phyloP scores from a whole-genome alignment of 2,329 filamentous ascomycete species.

The Fusarium verticillioides region DNA sequence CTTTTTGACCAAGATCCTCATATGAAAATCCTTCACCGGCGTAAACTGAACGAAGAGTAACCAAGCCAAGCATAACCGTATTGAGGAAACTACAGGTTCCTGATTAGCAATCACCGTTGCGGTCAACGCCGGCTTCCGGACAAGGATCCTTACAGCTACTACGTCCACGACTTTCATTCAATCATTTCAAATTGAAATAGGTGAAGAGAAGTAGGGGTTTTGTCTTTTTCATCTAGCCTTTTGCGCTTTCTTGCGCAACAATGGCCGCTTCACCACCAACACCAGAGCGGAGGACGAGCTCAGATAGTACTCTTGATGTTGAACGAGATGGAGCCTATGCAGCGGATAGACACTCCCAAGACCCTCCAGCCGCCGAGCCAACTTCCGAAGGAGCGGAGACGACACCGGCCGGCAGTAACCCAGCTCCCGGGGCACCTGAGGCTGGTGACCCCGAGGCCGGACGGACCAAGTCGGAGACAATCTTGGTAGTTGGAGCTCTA shows the following conservation, averaged over 20 bases:
- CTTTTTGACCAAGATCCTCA: neutral
- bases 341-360: neutral
- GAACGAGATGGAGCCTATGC: conserved; percentile 37
- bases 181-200: neutral
- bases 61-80: neutral
- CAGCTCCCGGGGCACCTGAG: conserved; percentile 16
- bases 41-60: neutral
- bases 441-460: conserved; percentile 48
- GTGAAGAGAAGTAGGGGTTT: neutral
- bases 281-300: conserved; percentile 42
- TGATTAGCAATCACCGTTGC: conserved; percentile 35
- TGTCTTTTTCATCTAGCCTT: neutral
- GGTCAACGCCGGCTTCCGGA: conserved; percentile 34
- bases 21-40: neutral
- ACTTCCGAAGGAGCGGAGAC: conserved; percentile 18
- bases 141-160: conserved; percentile 16
- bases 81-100: neutral
- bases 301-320: conserved; percentile 45
- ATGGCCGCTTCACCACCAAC: conserved; percentile 26
- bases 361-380: conserved; percentile 11
- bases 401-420: conserved; percentile 12
- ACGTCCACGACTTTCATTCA: conserved; percentile 22
- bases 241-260: conserved; percentile 6
- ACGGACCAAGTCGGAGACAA: conserved; percentile 53
- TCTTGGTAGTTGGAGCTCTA: conserved; percentile 55